These are phyloP conservation scores for Camelina neglecta DNA, from an alignment of 345 rosid genomes.

Conservation along the genomic window DNA sequence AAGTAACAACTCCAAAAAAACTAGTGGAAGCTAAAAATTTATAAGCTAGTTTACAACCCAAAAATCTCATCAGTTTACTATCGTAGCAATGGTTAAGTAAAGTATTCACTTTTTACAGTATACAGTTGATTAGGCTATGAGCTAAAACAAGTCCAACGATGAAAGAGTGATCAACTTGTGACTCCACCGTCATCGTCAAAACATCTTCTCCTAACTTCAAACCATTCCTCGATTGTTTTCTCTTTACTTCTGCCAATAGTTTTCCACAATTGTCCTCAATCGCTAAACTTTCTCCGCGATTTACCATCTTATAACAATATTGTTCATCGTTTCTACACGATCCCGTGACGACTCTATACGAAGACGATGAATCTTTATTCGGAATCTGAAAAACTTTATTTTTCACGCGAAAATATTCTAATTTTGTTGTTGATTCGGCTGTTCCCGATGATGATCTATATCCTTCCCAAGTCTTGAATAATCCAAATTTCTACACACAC, in stretches of 20 bases:
- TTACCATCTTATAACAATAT: constrained; percentile 43
- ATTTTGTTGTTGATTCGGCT: constrained; percentile 19
- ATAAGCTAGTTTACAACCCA: neutral
- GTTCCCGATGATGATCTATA: constrained; percentile 34
- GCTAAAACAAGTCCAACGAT: constrained; percentile 55
- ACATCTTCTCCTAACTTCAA: constrained; percentile 63
- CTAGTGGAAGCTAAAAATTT: neutral
- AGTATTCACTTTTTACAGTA: constrained; percentile 17
- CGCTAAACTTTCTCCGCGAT: constrained; percentile 40
- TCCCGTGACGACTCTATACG: constrained; percentile 46
- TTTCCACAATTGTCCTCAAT: constrained; percentile 52
- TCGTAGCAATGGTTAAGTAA: neutral
- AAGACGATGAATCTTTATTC: constrained; percentile 34
- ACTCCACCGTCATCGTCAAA: constrained; percentile 59
- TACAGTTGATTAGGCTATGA: constrained; percentile 50
- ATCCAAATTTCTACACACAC: constrained; percentile 47
- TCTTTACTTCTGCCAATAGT: constrained; percentile 55
- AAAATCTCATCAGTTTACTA: neutral
- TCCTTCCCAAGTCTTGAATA: constrained; percentile 57
- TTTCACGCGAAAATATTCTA: constrained; percentile 55
- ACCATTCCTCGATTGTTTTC: constrained; percentile 57
- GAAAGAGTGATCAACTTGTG: constrained; percentile 59
- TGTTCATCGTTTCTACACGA: constrained; percentile 38
- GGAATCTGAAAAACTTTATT: constrained; percentile 35
- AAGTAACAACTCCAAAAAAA: constrained; percentile 9